These are phyloP conservation scores for Rhododendron williamsianum DNA, from an alignment of 148 eudicot genomes.

Conservation along the genomic window DNA sequence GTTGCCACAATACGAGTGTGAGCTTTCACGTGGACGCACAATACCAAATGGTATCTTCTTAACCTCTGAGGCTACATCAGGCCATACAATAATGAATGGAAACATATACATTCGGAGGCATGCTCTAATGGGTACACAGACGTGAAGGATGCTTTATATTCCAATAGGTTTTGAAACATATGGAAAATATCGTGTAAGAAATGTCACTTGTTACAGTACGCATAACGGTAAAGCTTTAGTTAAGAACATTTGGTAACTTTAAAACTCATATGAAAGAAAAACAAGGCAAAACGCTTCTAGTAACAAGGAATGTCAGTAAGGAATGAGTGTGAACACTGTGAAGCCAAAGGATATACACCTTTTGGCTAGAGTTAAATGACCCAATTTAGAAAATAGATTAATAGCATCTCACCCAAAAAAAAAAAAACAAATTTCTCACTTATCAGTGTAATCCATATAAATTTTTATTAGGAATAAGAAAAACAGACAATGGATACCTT, in stretches of 20 bases:
- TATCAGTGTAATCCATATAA: not conserved
- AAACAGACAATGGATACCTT: not conserved
- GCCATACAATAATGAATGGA: not conserved
- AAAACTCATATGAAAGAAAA: not conserved
- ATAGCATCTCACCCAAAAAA: not conserved
- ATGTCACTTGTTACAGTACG: not conserved
- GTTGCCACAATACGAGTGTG: not conserved
- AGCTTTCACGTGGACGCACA: not conserved
- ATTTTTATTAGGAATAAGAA: not conserved
- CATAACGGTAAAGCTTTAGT: not conserved
- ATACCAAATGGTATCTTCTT: not conserved
- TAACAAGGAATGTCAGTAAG: not conserved
- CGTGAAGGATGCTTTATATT: not conserved
- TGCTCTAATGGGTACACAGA: not conserved
- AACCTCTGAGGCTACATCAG: not conserved
- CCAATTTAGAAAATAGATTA: not conserved
- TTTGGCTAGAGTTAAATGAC: not conserved
- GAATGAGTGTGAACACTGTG: not conserved
- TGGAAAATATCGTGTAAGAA: not conserved
- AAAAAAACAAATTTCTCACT: not conserved
- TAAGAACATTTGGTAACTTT: no score
- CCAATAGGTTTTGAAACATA: not conserved
- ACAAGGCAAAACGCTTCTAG: not conserved
- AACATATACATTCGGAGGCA: not conserved
- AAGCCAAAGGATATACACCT: not conserved